Evolutionary conservation across 73 alveolate genomes (phyloP), one percentile per base, ranked within the genome.

Genomic region (Blepharisma japonicum): DNA sequence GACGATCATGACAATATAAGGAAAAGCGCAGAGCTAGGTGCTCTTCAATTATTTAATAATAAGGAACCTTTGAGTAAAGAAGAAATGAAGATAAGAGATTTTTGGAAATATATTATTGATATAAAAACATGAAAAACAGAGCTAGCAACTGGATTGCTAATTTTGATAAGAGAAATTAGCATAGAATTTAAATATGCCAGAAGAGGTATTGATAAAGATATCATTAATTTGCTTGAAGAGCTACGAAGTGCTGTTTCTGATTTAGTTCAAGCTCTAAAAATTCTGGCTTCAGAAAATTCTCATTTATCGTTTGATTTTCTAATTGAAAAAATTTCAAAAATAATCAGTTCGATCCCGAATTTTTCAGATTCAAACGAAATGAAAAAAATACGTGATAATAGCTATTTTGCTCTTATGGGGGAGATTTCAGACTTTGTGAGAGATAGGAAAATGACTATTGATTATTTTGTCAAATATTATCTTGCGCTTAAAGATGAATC

Each of bases 51-150:
- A 5, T 61, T 14, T 25, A 61, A 61, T 8, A 18, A 14, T 25
- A 14, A 61, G 5, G 74, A 61, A 14, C 6, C 74, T 20, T 18
- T 25, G 5, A 61, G 47, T 2, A 25, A 61, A 14, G 74, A 61
- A 61, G 74, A 61, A 61, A 61, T 14, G 14, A 39, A 5, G 5
- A 39, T 39, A 14, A 14, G 14, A 25, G 74, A 61, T 25, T 61
- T 14, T 39, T 61, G 38, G 49, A 61, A 61, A 61, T 61, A 20
- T 61, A n/a, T 61, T 25, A 61, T 61, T 9, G 18, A 61, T 61
- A 39, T 39, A 20, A 61, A 61, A 25, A n/a, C 74, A 9, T 61
- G 74, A 39, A 61, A 61, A 61, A 25, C 23, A 1, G 74, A 61
- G 5, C 2, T 61, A 9, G 74, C 23, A n/a, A 61, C 49, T 9